Percentiles rank a stretch among this genome's conserved stretches.
These are phyloP conservation scores for Penicillium lagena DNA, from an alignment of 495 filamentous ascomycete genomes.

Conservation along the genomic window DNA sequence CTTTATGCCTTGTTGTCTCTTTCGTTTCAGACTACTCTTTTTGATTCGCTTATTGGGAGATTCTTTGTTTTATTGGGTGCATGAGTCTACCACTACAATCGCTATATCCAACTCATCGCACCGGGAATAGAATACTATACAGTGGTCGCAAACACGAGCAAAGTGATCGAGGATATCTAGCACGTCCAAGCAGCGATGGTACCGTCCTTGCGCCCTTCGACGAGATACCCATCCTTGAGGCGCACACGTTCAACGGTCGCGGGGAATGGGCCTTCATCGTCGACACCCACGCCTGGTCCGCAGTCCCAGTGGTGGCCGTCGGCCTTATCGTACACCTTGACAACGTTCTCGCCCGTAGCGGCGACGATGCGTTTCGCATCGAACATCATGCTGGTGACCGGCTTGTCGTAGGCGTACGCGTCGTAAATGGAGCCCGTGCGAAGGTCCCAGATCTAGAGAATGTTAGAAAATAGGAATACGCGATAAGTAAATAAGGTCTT, in stretches of 20 bases:
- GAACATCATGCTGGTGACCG: slow-evolving; percentile 97
- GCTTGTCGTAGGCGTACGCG: slow-evolving; percentile 90
- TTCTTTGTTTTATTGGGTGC: too few relatives aligned
- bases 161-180: slow-evolving; percentile 26
- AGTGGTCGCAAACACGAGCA: slow-evolving; percentile 8
- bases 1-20: slow-evolving; percentile 2
- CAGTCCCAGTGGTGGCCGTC: slow-evolving; percentile 97
- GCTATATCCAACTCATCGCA: slow-evolving; percentile 16
- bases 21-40: slow-evolving; percentile 3
- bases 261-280: slow-evolving; percentile 53
- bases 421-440: slow-evolving; percentile 94
- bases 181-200: slow-evolving; percentile 90
- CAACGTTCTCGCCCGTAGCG: slow-evolving; percentile 84
- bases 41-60: background rate
- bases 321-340: slow-evolving; percentile 96
- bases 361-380: slow-evolving; percentile 85
- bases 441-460: slow-evolving; percentile 89
- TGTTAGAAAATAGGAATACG: slow-evolving; percentile 6
- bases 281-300: slow-evolving; percentile 66
- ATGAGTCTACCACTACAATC: background rate
- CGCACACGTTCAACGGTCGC: slow-evolving; percentile 80
- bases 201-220: slow-evolving; percentile 86
- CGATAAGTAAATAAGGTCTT: slow-evolving; percentile 27
- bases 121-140: slow-evolving; percentile 21
- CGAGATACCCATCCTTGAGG: slow-evolving; percentile 88